Conservation (phyloP, 2,329 filamentous ascomycete genomes). For the Paramyrothecium sp. region DNA sequence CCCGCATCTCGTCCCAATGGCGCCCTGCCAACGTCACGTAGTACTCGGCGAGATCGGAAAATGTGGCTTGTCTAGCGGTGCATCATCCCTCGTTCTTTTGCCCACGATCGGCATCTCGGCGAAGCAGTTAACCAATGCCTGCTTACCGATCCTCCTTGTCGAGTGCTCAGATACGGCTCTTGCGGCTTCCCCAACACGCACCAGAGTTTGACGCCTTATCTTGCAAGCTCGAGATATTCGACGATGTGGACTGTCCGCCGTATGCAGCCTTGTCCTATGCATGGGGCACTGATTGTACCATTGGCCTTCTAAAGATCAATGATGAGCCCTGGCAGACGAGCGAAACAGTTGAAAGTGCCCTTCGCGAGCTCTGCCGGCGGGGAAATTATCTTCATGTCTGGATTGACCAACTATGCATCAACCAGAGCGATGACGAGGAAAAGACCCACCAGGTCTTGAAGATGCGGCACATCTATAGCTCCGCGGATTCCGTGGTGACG, state of each 20-base stretch:
- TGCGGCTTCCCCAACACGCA: neutral
- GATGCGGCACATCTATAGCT: slow-evolving; percentile 9
- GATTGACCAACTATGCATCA: slow-evolving; percentile 13
- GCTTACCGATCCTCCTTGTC: neutral
- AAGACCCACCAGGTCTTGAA: slow-evolving; percentile 11
- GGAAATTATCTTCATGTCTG: neutral
- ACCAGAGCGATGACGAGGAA: slow-evolving; percentile 8
- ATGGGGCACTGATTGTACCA: slow-evolving; percentile 1
- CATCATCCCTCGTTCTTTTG: too few relatives aligned
- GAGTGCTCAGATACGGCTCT: neutral
- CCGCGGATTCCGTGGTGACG: slow-evolving; percentile 4
- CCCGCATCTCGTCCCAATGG: too few relatives aligned
- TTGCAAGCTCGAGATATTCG: neutral
- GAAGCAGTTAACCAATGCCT: neutral
- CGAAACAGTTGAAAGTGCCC: neutral
- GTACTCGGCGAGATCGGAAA: too few relatives aligned
- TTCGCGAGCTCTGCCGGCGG: neutral
- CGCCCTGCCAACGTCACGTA: too few relatives aligned
- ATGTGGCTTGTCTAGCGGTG: too few relatives aligned
- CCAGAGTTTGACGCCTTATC: neutral
- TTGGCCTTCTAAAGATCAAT: neutral
- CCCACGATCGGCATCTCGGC: too few relatives aligned
- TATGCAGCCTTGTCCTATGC: slow-evolving; percentile 8
- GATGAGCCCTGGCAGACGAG: neutral
- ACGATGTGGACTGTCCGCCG: neutral